Evolutionary conservation across 1,284 basidiomycete species (phyloP), one percentile per base, ranked within the genome.

Genomic region (Moniliophthora roreri): DNA sequence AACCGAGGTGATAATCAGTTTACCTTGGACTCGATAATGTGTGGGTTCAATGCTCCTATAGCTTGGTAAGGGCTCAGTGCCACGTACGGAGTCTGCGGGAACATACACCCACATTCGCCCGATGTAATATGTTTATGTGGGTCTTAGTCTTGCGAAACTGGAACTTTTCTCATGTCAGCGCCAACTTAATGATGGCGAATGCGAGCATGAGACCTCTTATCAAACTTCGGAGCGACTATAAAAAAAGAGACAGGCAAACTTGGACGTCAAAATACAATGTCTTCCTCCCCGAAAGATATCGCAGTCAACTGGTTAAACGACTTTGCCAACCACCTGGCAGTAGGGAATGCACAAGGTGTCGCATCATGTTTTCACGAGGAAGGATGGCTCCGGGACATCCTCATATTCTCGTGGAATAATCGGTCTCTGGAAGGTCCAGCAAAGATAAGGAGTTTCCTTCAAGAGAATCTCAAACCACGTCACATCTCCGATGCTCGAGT

Each of bases 361-460:
- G 48, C 56, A 1, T 52, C 60, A 0, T 58, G 62, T 23, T 70
- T 74, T 52, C 58, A 64, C 20, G 58, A 62, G 0, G 55, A 65
- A 40, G 72, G 72, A 10, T 75, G 66, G 65, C 66, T 73, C 18
- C 67, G 72, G 11, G 72, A 74, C 56, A 55, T 69, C 24, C 65
- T 74, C 16, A 59, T 68, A 16, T 69, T 75, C 54, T 62, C 63
- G 7, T 74, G 73, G 73, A 60, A 66, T 46, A 66, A 63, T 42
- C 69, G 70, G 36, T 62, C 69, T 3, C 62, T 71, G 10, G 44
- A 60, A 37, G 69, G 71, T 2, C 66, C 52, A 23, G 62, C 62
- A 0, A 63, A 66, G 24, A 68, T 74, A 21, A 20, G 53, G 6
- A 24, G 54, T 7, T 71, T 69, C 57, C 56, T 74, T 32, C n/a